phyloP scores from a whole-genome alignment of 1,284 basidiomycete genomes.

The Cryptococcus sp. region DNA sequence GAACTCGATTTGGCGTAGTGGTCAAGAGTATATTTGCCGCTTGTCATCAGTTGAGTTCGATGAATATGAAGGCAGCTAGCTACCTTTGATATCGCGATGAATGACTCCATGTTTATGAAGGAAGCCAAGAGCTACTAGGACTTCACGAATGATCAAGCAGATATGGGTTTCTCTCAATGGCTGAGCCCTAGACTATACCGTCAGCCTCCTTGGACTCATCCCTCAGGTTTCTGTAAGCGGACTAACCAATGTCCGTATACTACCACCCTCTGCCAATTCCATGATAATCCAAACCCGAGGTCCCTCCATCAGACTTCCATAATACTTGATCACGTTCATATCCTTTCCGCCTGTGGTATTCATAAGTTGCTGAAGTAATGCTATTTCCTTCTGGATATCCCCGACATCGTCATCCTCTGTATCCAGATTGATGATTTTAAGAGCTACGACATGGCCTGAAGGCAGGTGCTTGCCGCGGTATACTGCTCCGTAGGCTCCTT shows the following conservation, averaged over 20 bases:
- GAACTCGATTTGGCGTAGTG: constrained; percentile 70
- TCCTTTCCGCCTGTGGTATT: constrained; percentile 11
- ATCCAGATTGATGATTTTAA: constrained; percentile 98
- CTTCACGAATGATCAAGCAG: constrained; percentile 82
- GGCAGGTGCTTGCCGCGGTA: constrained; percentile 83
- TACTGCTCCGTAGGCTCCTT: constrained; percentile 93
- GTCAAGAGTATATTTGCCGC: constrained; percentile 93
- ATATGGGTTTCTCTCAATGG: constrained; percentile 86
- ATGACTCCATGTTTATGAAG: constrained; percentile 93
- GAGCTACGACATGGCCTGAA: constrained; percentile 80
- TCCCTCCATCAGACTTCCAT: constrained; percentile 90
- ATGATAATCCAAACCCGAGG: constrained; percentile 98
- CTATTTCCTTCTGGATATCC: constrained; percentile 95
- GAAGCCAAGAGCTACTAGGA: constrained; percentile 76
- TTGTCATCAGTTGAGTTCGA: constrained; percentile 18
- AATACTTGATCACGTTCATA: constrained; percentile 88
- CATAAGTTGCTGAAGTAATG: constrained; percentile 78
- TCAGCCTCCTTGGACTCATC: not conserved
- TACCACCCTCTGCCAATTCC: constrained; percentile 96
- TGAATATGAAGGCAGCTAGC: not conserved
- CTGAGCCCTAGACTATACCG: constrained; percentile 74
- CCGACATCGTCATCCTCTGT: constrained; percentile 93
- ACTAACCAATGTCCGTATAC: constrained; percentile 74
- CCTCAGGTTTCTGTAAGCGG: no score
- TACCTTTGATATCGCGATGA: constrained; percentile 86